Evolutionary conservation across 208 protist genomes (phyloP).

Genomic region (Wallacemonas sp.): DNA sequence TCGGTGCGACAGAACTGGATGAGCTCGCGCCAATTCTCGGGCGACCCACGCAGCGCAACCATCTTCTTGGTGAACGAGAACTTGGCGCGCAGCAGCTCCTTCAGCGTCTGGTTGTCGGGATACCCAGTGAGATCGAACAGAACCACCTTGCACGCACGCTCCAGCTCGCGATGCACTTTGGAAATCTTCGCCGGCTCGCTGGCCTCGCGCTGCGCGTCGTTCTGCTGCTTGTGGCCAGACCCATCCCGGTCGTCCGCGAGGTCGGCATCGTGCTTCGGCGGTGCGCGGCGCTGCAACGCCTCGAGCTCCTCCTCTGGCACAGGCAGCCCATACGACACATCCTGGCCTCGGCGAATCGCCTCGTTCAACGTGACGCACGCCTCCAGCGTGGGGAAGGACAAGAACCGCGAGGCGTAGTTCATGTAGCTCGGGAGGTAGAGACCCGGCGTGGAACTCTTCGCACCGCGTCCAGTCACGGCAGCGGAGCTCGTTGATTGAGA

Average conservation of each 20-base stretch:
- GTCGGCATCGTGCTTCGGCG: conserved; percentile 43
- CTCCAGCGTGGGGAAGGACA: conserved; percentile 74
- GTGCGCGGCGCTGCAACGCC: conserved; percentile 64
- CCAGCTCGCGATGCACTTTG: conserved; percentile 18
- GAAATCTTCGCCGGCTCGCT: conserved; percentile 84
- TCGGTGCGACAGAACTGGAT: conserved; percentile 74
- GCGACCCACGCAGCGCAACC: conserved; percentile 56
- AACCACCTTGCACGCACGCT: conserved; percentile 60
- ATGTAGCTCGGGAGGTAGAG: conserved; percentile 71
- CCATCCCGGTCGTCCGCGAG: conserved; percentile 43
- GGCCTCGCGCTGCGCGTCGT: conserved; percentile 85
- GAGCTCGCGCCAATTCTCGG: conserved; percentile 57
- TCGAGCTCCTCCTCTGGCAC: conserved; percentile 74
- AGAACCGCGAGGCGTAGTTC: conserved; percentile 55
- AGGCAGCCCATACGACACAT: conserved; percentile 81
- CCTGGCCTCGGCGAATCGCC: conserved; percentile 41
- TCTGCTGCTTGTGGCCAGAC: conserved; percentile 49
- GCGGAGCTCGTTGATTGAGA: too few species aligned
- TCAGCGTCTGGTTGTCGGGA: conserved; percentile 64
- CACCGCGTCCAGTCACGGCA: neutral
- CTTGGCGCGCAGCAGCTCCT: conserved; percentile 55
- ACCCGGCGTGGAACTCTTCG: conserved; percentile 32
- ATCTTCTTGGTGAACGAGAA: conserved; percentile 83
- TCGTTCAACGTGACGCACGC: conserved; percentile 39
- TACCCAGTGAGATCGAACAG: conserved; percentile 72